Percentiles rank a stretch among this genome's conserved stretches.
These are phyloP conservation scores for Alternaria infectoria DNA, from an alignment of 2,329 filamentous ascomycete genomes.

Conservation along the genomic window DNA sequence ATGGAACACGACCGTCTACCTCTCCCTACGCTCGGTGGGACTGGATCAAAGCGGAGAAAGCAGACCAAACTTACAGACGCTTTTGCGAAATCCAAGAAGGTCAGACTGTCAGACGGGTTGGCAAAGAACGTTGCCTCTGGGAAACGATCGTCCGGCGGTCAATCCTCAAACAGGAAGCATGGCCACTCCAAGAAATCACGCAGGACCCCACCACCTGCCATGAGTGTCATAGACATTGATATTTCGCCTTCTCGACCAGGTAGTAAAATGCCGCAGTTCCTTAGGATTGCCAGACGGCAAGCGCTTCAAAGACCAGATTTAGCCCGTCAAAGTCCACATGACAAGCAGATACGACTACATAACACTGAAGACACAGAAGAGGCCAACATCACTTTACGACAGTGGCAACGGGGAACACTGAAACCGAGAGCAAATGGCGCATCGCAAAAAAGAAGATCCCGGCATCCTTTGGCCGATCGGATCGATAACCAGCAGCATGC, in stretches of 20 bases:
- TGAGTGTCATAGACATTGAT: slow-evolving; percentile 61
- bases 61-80: slow-evolving; percentile 49
- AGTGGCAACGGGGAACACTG: slow-evolving; percentile 58
- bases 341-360: slow-evolving; percentile 60
- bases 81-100: slow-evolving; percentile 33
- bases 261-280: slow-evolving; percentile 57
- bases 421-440: slow-evolving; percentile 21
- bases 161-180: slow-evolving; percentile 9
- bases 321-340: slow-evolving; percentile 59
- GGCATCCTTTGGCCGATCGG: slow-evolving; percentile 24
- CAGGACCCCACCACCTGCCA: slow-evolving; percentile 27
- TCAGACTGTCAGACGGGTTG: slow-evolving; percentile 6
- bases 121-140: background rate
- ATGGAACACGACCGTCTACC: slow-evolving; percentile 57
- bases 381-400: slow-evolving; percentile 55
- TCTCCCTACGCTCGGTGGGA: slow-evolving; percentile 32
- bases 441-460: background rate
- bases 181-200: slow-evolving; percentile 15
- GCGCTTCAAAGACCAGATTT: slow-evolving; percentile 55
- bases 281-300: slow-evolving; percentile 62
- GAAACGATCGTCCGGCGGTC: background rate
- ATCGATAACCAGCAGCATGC: slow-evolving; percentile 26
- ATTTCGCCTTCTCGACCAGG: slow-evolving; percentile 36
- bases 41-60: slow-evolving; percentile 34
- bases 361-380: slow-evolving; percentile 62